Conservation (phyloP, 73 alveolate species). For the Breviolum minutum region DNA sequence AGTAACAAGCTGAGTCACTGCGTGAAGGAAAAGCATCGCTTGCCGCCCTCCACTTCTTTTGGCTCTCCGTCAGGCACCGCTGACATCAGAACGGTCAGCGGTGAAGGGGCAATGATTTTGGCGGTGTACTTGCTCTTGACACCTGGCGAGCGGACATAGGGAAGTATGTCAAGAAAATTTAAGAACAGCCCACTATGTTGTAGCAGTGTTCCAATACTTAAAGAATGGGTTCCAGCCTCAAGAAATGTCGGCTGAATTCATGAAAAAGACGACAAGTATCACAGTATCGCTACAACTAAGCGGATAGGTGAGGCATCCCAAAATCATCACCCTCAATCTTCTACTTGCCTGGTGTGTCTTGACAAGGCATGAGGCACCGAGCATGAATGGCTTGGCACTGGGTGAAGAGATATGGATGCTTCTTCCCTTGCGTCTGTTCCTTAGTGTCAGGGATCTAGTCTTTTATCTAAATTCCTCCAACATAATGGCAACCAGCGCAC, state of each 20-base stretch:
- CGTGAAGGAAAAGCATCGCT: conserved; percentile 72
- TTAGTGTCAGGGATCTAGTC: not conserved
- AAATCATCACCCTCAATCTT: too few relatives aligned
- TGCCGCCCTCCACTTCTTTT: conserved; percentile 60
- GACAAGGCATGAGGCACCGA: conserved; percentile 94
- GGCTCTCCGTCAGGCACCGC: conserved; percentile 82
- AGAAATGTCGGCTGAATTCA: too few relatives aligned
- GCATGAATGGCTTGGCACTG: conserved; percentile 95
- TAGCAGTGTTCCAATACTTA: too few relatives aligned
- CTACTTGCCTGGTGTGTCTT: conserved; percentile 58
- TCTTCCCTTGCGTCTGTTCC: conserved; percentile 92
- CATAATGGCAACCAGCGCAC: too few relatives aligned
- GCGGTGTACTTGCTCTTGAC: conserved; percentile 66
- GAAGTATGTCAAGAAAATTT: not conserved
- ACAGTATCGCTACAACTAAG: too few relatives aligned
- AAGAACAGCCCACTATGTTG: too few relatives aligned
- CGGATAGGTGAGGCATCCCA: too few relatives aligned
- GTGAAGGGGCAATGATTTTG: conserved; percentile 56
- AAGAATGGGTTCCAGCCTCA: too few relatives aligned
- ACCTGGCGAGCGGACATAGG: not conserved
- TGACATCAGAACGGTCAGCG: conserved; percentile 85
- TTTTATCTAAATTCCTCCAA: too few relatives aligned
- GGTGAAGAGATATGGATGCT: conserved; percentile 85
- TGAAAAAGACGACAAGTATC: not conserved
- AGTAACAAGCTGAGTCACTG: conserved; percentile 1